Percentiles rank a stretch among this genome's conserved stretches.
These are phyloP conservation scores for Xylaria sp. DNA, from an alignment of 2,329 filamentous ascomycete genomes.

Conservation along the genomic window DNA sequence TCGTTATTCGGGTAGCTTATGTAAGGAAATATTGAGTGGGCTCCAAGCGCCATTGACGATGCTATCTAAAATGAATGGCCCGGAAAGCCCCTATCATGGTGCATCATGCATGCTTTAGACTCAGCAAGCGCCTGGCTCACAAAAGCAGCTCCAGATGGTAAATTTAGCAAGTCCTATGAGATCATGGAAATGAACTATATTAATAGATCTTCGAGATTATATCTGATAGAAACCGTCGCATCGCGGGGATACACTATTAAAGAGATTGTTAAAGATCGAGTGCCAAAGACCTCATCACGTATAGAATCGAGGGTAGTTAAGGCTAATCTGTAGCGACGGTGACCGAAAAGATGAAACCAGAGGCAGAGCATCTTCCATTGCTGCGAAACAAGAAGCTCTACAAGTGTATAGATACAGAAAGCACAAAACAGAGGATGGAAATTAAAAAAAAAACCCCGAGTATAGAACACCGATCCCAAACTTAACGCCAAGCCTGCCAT, in stretches of 20 bases:
- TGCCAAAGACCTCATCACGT: neutral
- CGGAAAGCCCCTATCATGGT: conserved; percentile 3
- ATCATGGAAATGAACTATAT: neutral
- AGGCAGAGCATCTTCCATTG: conserved; percentile 30
- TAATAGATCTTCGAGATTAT: neutral
- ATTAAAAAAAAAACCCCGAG: conserved; percentile 20
- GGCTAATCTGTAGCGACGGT: neutral
- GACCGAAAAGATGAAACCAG: neutral
- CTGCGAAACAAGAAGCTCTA: conserved; percentile 24
- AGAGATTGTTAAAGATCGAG: neutral
- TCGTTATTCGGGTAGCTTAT: conserved; percentile 15
- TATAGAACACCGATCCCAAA: conserved; percentile 13
- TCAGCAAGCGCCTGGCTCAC: conserved; percentile 27
- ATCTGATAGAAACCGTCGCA: neutral
- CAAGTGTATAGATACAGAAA: conserved; percentile 37
- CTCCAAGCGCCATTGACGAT: conserved; percentile 15
- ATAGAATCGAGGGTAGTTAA: neutral
- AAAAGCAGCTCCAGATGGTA: neutral
- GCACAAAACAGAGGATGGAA: conserved; percentile 18
- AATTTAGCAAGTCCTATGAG: neutral
- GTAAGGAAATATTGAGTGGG: conserved; percentile 21
- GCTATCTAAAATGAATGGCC: conserved; percentile 7
- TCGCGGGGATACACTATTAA: neutral
- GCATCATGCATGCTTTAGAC: conserved; percentile 26
- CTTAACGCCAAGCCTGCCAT: neutral